Base-by-base conservation (phyloP, 805 yeast species). In the Wickerhamiella vanderwaltii region DNA sequence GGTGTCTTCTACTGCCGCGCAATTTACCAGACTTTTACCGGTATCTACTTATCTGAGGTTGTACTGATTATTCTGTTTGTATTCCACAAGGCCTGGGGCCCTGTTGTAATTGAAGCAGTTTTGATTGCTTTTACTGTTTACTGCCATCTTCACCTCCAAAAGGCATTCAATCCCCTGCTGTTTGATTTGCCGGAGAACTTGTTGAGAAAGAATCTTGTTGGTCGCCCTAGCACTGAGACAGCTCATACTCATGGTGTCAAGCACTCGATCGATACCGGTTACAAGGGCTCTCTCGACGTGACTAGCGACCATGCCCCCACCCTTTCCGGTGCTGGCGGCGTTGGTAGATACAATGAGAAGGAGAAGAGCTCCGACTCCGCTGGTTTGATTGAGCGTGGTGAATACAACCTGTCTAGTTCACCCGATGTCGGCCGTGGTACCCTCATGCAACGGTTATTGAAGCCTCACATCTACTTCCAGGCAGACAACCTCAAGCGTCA, bases 51-150 rank as follows among this genome's bases (percentile, higher is more conserved):
- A 34, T 94, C 94, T 29, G 87, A 88, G 61, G 62, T 86, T 17
- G 84, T 95, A 66, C 53, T 91, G 48, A 58, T 91, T 41, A 96
- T 95, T 43, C 61, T 91, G 43, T 87, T 85, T 57, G 82, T 75
- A 13, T 93, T 88, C 43, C 86, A 93, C 47, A 84, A 84, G 67
- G 80, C 93, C 31, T 88, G 95, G 95, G 97, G 95, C 34, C 94
- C 95, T 28, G 69, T 86, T 48, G 82, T 78, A 3, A 62, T 88
- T 41, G 83, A 81, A 58, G 77, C 75, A 1, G 67, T 87, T 39
- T 66, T 79, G 31, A 53, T 84, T 11, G 72, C 69, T 6, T 60
- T 69, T 49, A 84, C 96, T 0, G 71, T 71, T 3, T 78, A 83
- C 55, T 67, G 73, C 45, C 95, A 88, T 53, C 13, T 73, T 23